Percentiles rank a stretch among this genome's conserved stretches.
phyloP scores from a whole-genome alignment of 768 basidiomycete species.

The Mycena epipterygia region DNA sequence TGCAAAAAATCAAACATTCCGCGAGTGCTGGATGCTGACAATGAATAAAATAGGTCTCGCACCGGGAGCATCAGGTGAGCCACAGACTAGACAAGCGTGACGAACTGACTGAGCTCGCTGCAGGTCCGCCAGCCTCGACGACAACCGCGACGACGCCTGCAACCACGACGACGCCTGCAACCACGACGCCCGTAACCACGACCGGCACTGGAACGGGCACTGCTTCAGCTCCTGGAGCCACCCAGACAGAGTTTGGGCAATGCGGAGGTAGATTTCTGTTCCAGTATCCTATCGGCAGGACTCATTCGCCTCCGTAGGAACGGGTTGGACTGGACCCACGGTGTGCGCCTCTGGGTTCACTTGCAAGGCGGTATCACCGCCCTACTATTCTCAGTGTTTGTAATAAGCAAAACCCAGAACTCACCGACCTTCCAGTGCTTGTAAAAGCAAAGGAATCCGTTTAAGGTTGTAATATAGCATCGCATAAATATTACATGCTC shows the following conservation, averaged over 20 bases:
- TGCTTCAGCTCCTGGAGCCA: slow-evolving; percentile 7
- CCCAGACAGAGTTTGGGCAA: slow-evolving; percentile 31
- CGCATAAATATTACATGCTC: too few species aligned
- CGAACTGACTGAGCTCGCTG: background rate
- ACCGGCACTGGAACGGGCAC: background rate
- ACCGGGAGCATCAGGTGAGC: slow-evolving; percentile 31
- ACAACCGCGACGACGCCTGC: background rate
- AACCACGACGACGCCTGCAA: background rate
- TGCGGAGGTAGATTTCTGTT: slow-evolving; percentile 13
- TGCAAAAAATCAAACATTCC: background rate
- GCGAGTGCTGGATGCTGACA: background rate
- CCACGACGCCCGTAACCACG: background rate
- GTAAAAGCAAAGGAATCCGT: background rate
- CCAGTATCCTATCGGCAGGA: background rate
- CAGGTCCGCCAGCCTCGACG: slow-evolving; percentile 22
- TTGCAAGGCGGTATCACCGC: slow-evolving; percentile 22
- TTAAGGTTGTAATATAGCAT: background rate
- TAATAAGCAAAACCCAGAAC: background rate
- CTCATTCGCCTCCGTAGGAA: slow-evolving; percentile 12
- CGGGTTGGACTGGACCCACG: slow-evolving; percentile 26
- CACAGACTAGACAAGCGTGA: background rate
- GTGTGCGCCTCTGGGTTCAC: slow-evolving; percentile 22
- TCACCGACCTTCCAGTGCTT: slow-evolving; percentile 24
- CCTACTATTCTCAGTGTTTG: slow-evolving; percentile 24
- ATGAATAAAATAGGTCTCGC: slow-evolving; percentile 14